Conservation (phyloP, 768 basidiomycete species). For the Hygrophoropsis aurantiaca region DNA sequence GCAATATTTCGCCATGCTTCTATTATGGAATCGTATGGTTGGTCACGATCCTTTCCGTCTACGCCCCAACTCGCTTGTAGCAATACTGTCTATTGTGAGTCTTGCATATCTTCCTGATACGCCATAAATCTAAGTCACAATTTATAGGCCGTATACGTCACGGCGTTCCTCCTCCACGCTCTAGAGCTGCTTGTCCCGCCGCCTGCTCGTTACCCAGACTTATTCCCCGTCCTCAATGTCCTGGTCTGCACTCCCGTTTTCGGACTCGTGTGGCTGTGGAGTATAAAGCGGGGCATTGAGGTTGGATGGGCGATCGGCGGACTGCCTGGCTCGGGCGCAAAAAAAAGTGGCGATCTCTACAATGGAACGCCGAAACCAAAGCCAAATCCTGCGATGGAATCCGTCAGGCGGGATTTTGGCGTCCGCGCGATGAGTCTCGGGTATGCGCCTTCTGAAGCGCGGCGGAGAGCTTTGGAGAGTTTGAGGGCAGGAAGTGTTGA, state of each 20-base stretch:
- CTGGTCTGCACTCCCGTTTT: constrained; percentile 81
- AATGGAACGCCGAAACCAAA: not conserved
- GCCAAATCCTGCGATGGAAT: not conserved
- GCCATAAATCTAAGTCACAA: not conserved
- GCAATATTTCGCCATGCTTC: constrained; percentile 66
- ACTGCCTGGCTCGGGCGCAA: constrained; percentile 27
- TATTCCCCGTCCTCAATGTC: constrained; percentile 84
- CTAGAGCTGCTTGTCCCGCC: constrained; percentile 62
- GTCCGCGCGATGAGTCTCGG: constrained; percentile 27
- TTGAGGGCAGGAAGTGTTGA: constrained; percentile 19
- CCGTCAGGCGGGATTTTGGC: constrained; percentile 17
- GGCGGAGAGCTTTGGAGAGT: constrained; percentile 22
- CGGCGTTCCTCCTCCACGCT: constrained; percentile 56
- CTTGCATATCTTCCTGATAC: not conserved
- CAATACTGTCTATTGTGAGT: constrained; percentile 53
- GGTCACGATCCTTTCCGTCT: constrained; percentile 70
- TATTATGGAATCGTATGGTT: constrained; percentile 82
- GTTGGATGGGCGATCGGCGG: constrained; percentile 79
- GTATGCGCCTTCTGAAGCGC: constrained; percentile 14
- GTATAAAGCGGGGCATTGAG: constrained; percentile 76
- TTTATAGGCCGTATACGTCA: constrained; percentile 51
- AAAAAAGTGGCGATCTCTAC: constrained; percentile 8
- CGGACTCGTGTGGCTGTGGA: constrained; percentile 84
- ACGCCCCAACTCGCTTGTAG: constrained; percentile 46
- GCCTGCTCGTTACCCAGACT: constrained; percentile 78